These are phyloP conservation scores for Fusarium lateritium DNA, from an alignment of 2,329 filamentous ascomycete genomes.

Conservation along the genomic window DNA sequence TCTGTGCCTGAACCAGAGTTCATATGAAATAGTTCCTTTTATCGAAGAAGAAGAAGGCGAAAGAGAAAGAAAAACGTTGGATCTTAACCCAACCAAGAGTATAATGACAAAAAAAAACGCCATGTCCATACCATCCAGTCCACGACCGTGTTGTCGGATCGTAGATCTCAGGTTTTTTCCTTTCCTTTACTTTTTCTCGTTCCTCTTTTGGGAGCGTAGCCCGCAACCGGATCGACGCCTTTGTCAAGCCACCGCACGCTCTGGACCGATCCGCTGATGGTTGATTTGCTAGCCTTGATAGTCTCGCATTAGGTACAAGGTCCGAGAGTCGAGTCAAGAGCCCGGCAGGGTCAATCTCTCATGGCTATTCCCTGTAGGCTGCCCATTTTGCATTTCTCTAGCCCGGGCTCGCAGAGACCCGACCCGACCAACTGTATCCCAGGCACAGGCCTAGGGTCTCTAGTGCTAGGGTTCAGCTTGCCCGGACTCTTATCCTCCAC, in stretches of 20 bases:
- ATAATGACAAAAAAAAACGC: background rate
- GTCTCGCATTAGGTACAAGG: constrained; percentile 43
- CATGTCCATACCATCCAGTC: background rate
- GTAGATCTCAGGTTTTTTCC: constrained; percentile 11
- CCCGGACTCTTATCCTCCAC: background rate
- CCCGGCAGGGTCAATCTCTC: background rate
- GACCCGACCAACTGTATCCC: too few relatives aligned
- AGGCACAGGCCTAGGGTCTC: too few relatives aligned
- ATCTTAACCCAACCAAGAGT: constrained; percentile 2
- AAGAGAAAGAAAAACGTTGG: constrained; percentile 9
- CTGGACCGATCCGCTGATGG: constrained; percentile 37
- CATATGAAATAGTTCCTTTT: background rate
- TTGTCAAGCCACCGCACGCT: constrained; percentile 34
- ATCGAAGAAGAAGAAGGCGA: background rate
- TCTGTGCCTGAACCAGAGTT: constrained; percentile 12
- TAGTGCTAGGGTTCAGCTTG: constrained; percentile 5
- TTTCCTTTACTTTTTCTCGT: background rate
- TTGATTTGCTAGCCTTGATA: constrained; percentile 43
- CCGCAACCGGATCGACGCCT: constrained; percentile 34
- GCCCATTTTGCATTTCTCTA: too few relatives aligned
- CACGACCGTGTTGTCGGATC: constrained; percentile 20
- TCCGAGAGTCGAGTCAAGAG: constrained; percentile 27
- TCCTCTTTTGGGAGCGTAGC: constrained; percentile 23
- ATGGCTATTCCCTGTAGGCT: too few relatives aligned
- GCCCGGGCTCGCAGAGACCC: too few relatives aligned